These are phyloP conservation scores for Colletotrichum higginsianum DNA, from an alignment of 2,329 filamentous ascomycete species.

Conservation along the genomic window DNA sequence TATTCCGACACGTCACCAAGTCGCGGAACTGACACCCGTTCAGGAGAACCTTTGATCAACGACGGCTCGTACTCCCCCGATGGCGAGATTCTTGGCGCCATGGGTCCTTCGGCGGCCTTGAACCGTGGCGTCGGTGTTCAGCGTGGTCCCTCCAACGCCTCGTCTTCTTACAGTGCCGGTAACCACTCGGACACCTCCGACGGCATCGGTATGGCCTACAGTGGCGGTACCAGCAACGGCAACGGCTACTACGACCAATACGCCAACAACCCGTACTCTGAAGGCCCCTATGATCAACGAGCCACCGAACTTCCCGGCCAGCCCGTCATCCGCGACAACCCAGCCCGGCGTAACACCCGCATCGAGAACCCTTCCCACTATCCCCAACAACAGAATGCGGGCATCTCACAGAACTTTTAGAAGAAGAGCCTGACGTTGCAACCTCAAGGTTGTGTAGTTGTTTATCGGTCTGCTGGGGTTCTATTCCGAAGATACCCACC, in stretches of 20 bases:
- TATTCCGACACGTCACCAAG: constrained; percentile 85
- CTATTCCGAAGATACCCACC: constrained; percentile 40
- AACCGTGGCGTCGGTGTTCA: constrained; percentile 81
- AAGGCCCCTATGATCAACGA: constrained; percentile 56
- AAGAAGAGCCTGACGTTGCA: neutral
- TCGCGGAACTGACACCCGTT: constrained; percentile 78
- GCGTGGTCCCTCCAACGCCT: constrained; percentile 94
- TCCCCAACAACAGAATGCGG: constrained; percentile 92
- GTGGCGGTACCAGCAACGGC: constrained; percentile 47
- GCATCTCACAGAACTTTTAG: constrained; percentile 97
- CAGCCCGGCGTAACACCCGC: constrained; percentile 90
- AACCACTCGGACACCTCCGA: constrained; percentile 81
- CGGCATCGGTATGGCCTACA: constrained; percentile 63
- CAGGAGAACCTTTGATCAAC: constrained; percentile 75
- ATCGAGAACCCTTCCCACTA: constrained; percentile 94
- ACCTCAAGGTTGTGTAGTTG: constrained; percentile 10
- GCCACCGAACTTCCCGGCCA: constrained; percentile 67
- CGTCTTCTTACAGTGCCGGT: constrained; percentile 91
- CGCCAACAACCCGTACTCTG: constrained; percentile 70
- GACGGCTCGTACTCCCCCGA: constrained; percentile 72
- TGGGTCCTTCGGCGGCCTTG: constrained; percentile 79
- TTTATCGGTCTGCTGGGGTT: constrained; percentile 30
- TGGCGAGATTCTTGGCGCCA: constrained; percentile 85
- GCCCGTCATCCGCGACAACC: constrained; percentile 93
- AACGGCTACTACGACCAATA: constrained; percentile 73